Conservation (phyloP, 1,284 basidiomycete species). For the Hortiboletus rubellus region DNA sequence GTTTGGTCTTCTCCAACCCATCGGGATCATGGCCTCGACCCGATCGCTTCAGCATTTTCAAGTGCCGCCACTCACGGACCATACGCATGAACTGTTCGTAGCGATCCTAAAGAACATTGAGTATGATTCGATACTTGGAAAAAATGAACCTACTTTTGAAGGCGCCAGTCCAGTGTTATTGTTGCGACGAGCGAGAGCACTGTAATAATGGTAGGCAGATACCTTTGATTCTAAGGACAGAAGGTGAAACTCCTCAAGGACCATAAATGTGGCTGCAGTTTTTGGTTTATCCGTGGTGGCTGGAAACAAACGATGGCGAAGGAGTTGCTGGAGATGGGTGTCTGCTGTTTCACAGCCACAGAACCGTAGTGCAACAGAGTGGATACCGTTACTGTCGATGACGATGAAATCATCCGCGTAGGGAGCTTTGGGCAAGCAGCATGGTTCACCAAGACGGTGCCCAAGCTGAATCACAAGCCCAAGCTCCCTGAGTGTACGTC, state of each 20-base stretch:
- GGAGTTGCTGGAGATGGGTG: background rate
- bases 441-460: background rate
- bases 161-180: background rate
- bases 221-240: constrained; percentile 22
- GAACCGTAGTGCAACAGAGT: background rate
- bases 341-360: constrained; percentile 10
- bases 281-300: constrained; percentile 13
- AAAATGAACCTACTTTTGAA: background rate
- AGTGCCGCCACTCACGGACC: background rate
- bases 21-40: background rate
- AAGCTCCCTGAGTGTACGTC: too few species aligned
- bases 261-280: constrained; percentile 21
- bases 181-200: background rate
- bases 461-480: too few species aligned
- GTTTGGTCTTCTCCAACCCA: too few species aligned
- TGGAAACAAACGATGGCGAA: constrained; percentile 1
- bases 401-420: constrained; percentile 1
- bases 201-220: constrained; percentile 21
- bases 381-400: constrained; percentile 5
- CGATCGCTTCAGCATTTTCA: constrained; percentile 18
- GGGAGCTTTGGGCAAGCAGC: background rate
- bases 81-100: constrained; percentile 7
- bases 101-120: background rate
- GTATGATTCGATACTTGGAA: too few species aligned
- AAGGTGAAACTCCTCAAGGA: constrained; percentile 20